Evolutionary conservation across 192 early-diverging fungal species (phyloP).

Genomic region (Coemansia sp.): DNA sequence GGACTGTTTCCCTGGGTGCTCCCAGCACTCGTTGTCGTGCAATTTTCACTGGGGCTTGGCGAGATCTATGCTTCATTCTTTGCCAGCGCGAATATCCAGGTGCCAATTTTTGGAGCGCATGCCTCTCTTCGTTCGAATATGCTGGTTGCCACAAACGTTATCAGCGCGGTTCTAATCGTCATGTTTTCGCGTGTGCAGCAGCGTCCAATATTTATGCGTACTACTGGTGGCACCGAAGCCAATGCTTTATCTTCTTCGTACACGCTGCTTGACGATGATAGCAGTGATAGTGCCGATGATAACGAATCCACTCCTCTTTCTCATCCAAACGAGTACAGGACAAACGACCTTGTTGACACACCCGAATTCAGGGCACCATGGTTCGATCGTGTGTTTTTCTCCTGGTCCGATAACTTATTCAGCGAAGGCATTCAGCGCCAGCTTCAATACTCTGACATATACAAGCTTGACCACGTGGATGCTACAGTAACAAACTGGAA

Average conservation of each 20-base stretch:
- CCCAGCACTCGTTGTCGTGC: constrained; percentile 6
- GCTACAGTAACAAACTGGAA: constrained; percentile 46
- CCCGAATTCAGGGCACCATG: constrained; percentile 33
- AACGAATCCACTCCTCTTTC: constrained; percentile 27
- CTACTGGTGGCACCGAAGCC: neutral
- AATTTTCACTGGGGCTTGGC: constrained; percentile 8
- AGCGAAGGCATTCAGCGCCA: constrained; percentile 52
- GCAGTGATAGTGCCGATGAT: neutral
- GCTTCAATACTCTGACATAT: constrained; percentile 64
- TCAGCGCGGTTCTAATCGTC: neutral
- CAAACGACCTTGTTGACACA: constrained; percentile 23
- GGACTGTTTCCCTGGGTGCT: constrained; percentile 34
- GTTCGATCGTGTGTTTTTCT: constrained; percentile 51
- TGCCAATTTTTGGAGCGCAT: constrained; percentile 13
- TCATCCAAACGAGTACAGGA: constrained; percentile 12
- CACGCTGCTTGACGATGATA: neutral
- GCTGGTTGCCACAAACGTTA: constrained; percentile 7
- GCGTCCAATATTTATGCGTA: constrained; percentile 27
- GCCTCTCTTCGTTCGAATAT: constrained; percentile 26
- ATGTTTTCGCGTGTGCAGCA: constrained; percentile 19
- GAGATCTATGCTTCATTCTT: constrained; percentile 44
- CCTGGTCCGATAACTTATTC: constrained; percentile 63
- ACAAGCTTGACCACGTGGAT: constrained; percentile 55
- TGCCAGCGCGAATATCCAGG: constrained; percentile 1
- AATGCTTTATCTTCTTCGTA: neutral